phyloP scores from a whole-genome alignment of 23 red algal species.

The Gracilaria caudata region DNA sequence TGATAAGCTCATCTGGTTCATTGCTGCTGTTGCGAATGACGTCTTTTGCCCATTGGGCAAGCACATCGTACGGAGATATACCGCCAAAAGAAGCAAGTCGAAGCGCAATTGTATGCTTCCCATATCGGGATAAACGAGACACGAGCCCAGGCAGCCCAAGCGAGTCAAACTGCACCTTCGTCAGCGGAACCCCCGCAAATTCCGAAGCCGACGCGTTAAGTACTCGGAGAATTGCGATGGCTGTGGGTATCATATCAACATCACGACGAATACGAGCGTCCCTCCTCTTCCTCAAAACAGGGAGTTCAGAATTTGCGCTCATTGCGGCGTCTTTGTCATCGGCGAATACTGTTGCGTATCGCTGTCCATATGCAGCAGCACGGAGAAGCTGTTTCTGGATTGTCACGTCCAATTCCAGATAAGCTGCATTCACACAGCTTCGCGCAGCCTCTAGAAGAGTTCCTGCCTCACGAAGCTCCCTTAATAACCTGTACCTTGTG shows the following conservation, averaged over 20 bases:
- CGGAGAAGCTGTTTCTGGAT: conserved; percentile 54
- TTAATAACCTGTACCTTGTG: conserved; percentile 49
- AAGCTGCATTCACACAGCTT: conserved; percentile 53
- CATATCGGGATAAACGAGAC: conserved; percentile 56
- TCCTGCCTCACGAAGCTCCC: conserved; percentile 58
- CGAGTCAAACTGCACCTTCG: conserved; percentile 53
- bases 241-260: conserved; percentile 53
- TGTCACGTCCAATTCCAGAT: conserved; percentile 27
- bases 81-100: conserved; percentile 67
- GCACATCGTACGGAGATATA: conserved; percentile 35
- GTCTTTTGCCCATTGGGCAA: conserved; percentile 52
- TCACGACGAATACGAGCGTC: conserved; percentile 29
- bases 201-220: conserved; percentile 23
- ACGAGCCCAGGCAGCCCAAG: conserved; percentile 51
- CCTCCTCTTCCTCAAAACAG: conserved; percentile 1
- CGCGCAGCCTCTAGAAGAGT: conserved; percentile 45
- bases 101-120: conserved; percentile 49
- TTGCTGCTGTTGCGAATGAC: conserved; percentile 25
- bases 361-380: conserved; percentile 64
- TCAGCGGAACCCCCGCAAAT: conserved; percentile 36
- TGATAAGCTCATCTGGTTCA: conserved; percentile 60
- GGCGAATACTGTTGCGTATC: conserved; percentile 39
- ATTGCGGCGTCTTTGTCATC: conserved; percentile 11
- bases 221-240: conserved; percentile 61
- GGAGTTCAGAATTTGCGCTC: not conserved